Evolutionary conservation across 2,329 filamentous ascomycete species (phyloP), one percentile per base, ranked within the genome.

Genomic region (Sporothrix protearum): DNA sequence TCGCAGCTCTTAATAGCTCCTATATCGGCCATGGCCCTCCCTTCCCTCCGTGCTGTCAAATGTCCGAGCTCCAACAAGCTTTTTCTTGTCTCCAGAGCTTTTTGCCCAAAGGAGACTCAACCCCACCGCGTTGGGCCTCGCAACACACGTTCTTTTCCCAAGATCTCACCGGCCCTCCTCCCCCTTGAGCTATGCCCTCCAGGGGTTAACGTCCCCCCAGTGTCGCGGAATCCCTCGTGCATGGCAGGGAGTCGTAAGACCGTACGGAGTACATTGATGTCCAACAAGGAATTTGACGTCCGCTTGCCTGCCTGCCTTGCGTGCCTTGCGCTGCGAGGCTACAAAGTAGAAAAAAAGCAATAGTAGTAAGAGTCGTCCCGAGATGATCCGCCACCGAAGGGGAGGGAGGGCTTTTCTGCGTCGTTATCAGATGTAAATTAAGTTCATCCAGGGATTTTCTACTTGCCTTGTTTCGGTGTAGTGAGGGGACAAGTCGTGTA

Each of bases 371-470:
- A 4, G 42, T 47, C 42, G 42, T 47, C 14, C 39, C 10, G 42
- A 4, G 57, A 39, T 61, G 33, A n/a, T 36, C n/a, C 10, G 33
- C 19, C 12, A n/a, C n/a, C n/a, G n/a, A n/a, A n/a, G n/a, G n/a
- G n/a, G n/a, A n/a, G n/a, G n/a, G n/a, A n/a, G n/a, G 42, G 39
- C 42, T 49, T 28, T 55, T 55, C 49, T 69, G 70, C 64, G 64
- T 67, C 25, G 64, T 68, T 63, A 71, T 71, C 70, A 68, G 70
- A 71, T 71, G 25, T 45, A 51, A 22, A 7, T 2, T 9, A 25
- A 14, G 45, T 49, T 16, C 19, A 14, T 49, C 45, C 19, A 16
- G 45, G 16, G 19, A 47, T 16, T 3, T 16, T 30, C 10, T 30
- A 61, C 55, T 61, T 61, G 6, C 10, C 55, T 39, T 3, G 19